phyloP scores from a whole-genome alignment of 192 early-diverging fungal species.

The Coemansia sp. region DNA sequence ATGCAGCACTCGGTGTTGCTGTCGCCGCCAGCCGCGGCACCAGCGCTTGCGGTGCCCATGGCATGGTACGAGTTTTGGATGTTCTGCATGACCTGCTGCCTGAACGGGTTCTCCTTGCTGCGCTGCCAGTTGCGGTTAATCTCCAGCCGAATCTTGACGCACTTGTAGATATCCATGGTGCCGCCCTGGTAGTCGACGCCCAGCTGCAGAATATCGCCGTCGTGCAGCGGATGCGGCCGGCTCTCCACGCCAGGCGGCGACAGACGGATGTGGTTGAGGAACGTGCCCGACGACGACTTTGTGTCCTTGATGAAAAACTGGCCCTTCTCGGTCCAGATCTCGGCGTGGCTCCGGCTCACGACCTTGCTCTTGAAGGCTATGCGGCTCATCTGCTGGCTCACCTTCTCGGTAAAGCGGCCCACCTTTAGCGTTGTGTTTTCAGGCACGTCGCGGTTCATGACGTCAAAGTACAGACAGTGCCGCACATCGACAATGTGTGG shows the following conservation, averaged over 20 bases:
- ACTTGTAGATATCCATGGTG: constrained; percentile 88
- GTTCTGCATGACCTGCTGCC: constrained; percentile 50
- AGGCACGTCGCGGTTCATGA: constrained; percentile 60
- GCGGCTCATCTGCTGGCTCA: constrained; percentile 58
- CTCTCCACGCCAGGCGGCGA: constrained; percentile 84
- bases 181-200: constrained; percentile 96
- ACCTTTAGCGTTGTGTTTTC: constrained; percentile 63
- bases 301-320: constrained; percentile 94
- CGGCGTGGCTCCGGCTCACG: constrained; percentile 87
- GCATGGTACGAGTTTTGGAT: constrained; percentile 47
- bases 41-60: constrained; percentile 11
- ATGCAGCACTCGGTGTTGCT: constrained; percentile 77
- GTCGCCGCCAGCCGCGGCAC: constrained; percentile 32
- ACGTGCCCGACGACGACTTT: constrained; percentile 96
- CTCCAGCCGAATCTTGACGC: constrained; percentile 84
- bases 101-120: constrained; percentile 58
- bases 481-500: constrained; percentile 54
- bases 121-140: constrained; percentile 68
- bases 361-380: constrained; percentile 91
- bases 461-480: constrained; percentile 59
- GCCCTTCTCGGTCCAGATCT: constrained; percentile 82
- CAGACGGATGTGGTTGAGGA: constrained; percentile 92
- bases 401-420: constrained; percentile 70
- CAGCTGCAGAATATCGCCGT: constrained; percentile 93
- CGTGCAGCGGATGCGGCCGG: constrained; percentile 71